Base-by-base conservation (phyloP, 306 rosid species). In the Adenanthera pavonina region DNA sequence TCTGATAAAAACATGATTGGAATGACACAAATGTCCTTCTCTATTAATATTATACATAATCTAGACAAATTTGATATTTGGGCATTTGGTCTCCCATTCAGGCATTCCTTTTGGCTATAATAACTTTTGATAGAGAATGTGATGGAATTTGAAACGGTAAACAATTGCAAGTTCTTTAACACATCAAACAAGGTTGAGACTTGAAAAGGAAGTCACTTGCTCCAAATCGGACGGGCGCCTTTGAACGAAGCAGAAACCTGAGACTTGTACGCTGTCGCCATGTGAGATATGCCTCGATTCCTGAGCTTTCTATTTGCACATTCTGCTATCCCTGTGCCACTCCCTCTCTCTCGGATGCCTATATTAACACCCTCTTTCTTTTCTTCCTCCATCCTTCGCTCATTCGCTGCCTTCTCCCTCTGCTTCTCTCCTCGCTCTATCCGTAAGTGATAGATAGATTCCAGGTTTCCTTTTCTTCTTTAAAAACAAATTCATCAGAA, bases 281-380 rank as follows among this genome's bases (percentile, higher is more conserved):
- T 93, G 99, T 93, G 99, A 92, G 80, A 70, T 51, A 64, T 85
- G 90, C 75, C 95, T 95, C 90, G 99, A 81, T 86, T 78, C 43
- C 85, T 75, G 94, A 85, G 93, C 94, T 85, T 87, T 85, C 76
- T 44, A 81, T 67, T 84, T 80, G 52, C 38, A 25, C 34, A 74
- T 54, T 77, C 74, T 30, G 46, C 65, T 69, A 69, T 33, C 68
- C 33, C 62, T 74, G 38, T 74, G 77, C 68, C 77, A 71, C 36
- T 40, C 30, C 30, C 30, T 25, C 30, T 25, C 30, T 25, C 30
- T 25, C 78, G 74, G 74, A 71, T 73, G 60, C 36, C 78, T 14
- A 62, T 81, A 68, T 64, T 66, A 83, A 70, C 85, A 66, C 77
- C 82, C 52, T 72, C 44, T 64, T 46, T 13, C 56, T 70, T 15